Evolutionary conservation across 2,329 filamentous ascomycete genomes (phyloP).

Genomic region (Ceratocystis variospora): DNA sequence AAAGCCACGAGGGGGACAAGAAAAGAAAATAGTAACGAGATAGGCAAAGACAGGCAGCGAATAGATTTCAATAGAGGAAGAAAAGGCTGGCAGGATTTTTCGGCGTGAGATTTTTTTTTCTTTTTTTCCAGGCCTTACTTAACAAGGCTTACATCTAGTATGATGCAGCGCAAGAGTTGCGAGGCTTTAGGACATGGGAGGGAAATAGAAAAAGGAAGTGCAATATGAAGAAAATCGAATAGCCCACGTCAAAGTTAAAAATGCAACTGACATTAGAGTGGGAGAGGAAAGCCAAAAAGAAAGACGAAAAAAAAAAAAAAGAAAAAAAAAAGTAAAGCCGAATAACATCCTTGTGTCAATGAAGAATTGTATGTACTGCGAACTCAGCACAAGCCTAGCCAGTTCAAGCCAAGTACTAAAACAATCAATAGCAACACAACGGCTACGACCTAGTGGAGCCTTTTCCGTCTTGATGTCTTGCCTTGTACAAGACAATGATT

Average conservation of each 20-base stretch:
- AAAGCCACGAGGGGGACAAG: not conserved
- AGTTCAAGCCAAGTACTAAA: not conserved
- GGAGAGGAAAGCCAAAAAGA: not conserved
- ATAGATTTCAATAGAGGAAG: not conserved
- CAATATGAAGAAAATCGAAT: not conserved
- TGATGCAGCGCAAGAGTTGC: not conserved
- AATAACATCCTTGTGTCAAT: not conserved
- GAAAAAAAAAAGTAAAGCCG: not conserved
- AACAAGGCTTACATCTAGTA: not conserved
- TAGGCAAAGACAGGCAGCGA: not conserved
- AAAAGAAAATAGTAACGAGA: not conserved
- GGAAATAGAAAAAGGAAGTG: not conserved
- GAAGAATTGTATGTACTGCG: not conserved
- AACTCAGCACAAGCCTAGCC: not conserved
- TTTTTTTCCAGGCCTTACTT: not conserved
- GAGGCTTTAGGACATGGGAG: not conserved
- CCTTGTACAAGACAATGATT: not conserved
- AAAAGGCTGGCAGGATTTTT: not conserved
- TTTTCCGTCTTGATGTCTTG: not conserved
- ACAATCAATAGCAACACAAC: not conserved
- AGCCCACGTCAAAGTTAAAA: not conserved
- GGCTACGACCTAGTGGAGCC: not conserved
- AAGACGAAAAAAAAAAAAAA: not conserved
- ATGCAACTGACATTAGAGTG: not conserved
- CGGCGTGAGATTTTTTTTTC: constrained; percentile 1